Evolutionary conservation across 2,329 filamentous ascomycete species (phyloP), one percentile per base, ranked within the genome.

Genomic region (Kalmusia sp.): DNA sequence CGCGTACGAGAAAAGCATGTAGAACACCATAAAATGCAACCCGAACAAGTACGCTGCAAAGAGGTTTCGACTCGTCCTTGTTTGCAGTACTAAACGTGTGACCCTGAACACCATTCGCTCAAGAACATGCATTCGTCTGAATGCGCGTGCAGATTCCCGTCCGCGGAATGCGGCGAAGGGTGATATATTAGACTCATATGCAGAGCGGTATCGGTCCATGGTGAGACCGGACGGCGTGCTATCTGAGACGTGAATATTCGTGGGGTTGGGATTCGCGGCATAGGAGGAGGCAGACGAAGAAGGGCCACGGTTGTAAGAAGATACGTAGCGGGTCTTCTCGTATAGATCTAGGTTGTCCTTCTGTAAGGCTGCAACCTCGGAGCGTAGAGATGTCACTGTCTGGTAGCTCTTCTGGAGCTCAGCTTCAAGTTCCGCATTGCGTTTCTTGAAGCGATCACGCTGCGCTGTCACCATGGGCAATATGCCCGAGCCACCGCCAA

Each of bases 391-490:
- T 17, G 92, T 93, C 19, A 97, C 87, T 0, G 85, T 90, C 40
- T 86, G 84, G 74, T 98, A 92, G 28, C 85, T 85, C 61, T 96
- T 92, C 5, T 92, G 92, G 8, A 98, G 81, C 69, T 98, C 93
- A 55, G 90, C 86, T 76, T 98, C 95, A 19, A 99, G 85, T 72
- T 99, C 90, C 0, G 87, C 80, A 61, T 96, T 98, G 69, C 93
- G 91, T 80, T 96, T 92, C 82, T 97, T 98, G 84, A 98, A 99
- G 46, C 95, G 91, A 76, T 99, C 95, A 57, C 95, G 89, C 77
- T 99, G 96, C 1, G 96, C 95, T 28, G 95, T 96, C 47, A 99
- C 90, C 96, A 99, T 99, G 28, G 95, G 96, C 21, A 99, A 80
- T 59, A 99, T 97, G 11, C 93, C 92, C 0, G 91, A 91, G 2